Evolutionary conservation across 768 basidiomycete genomes (phyloP), one percentile per base, ranked within the genome.

Genomic region (Leucocoprinus leucothites): DNA sequence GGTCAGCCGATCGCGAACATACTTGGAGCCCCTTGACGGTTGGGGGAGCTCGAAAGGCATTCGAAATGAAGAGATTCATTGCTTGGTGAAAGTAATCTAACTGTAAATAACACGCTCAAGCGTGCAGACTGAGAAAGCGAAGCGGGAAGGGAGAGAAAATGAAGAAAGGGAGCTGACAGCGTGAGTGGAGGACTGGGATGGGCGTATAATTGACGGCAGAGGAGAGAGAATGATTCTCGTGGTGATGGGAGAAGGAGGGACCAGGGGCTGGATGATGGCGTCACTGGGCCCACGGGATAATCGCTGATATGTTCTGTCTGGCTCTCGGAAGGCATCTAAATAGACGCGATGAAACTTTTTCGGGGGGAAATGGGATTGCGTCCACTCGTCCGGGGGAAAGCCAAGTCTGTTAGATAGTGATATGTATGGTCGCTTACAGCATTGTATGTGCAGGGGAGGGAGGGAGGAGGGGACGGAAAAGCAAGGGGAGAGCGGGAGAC

Each of bases 221-320:
- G 53, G 36, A 48, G 46, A 28, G 50, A 34, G 31, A 48, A 48
- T 55, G 53, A 48, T 55, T 55, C 53, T 55, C 46, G 46, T 48
- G 53, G 53, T 55, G 53, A 55, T 55, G 53, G 45, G 53, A 55
- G 46, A 55, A 55, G 46, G 35, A 35, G 36, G 43, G 44, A 53
- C n/a, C 52, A 55, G 53, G 53, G 53, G 53, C 46, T 48, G 36
- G 53, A 36, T 55, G 53, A 55, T 55, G 53, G 53, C 46, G 52
- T 53, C 52, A 53, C 52, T 52, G 43, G 52, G 52, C 52, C 52
- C 52, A 53, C 52, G 52, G 52, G 52, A 53, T 53, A 46, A 53
- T 53, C 52, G 52, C 52, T 53, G 52, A 55, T 55, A 55, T 48
- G 53, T 55, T 55, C 53, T 48, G 46, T 55, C 34, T 53, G 25